Evolutionary conservation across 352 stramenopile genomes (phyloP).

Genomic region (Pythium sp.): DNA sequence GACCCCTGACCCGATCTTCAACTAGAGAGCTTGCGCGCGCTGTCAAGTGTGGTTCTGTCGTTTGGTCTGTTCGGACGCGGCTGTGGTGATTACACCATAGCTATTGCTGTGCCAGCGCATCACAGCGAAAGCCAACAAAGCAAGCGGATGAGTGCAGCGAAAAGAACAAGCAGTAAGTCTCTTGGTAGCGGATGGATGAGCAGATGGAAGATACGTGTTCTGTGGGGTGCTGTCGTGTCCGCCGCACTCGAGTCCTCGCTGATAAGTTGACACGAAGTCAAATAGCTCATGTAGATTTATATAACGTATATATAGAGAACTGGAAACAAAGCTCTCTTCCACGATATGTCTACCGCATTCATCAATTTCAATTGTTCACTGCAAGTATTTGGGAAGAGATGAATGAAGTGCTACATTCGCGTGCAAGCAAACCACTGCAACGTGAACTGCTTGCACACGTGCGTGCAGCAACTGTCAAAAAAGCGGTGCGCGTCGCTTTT

Average conservation of each 20-base stretch:
- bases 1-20: slow-evolving; percentile 84
- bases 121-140: not conserved
- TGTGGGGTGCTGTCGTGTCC: not conserved
- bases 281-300: slow-evolving; percentile 25
- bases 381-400: too few relatives aligned
- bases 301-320: slow-evolving; percentile 24
- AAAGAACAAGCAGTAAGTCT: not conserved
- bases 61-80: not conserved
- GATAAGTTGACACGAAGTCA: not conserved
- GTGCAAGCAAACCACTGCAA: too few relatives aligned
- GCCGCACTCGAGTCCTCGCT: not conserved
- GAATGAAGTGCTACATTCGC: too few relatives aligned
- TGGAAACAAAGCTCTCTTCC: slow-evolving; percentile 4
- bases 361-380: not conserved
- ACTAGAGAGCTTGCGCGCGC: slow-evolving; percentile 34
- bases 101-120: too few relatives aligned
- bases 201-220: not conserved
- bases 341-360: not conserved
- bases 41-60: not conserved
- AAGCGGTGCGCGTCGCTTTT: too few relatives aligned
- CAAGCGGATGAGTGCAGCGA: not conserved
- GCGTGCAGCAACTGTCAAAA: too few relatives aligned
- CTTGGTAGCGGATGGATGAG: not conserved
- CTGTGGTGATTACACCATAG: too few relatives aligned
- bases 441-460: too few relatives aligned